Conservation (phyloP, 768 basidiomycete genomes). For the Lentinula detonsa region DNA sequence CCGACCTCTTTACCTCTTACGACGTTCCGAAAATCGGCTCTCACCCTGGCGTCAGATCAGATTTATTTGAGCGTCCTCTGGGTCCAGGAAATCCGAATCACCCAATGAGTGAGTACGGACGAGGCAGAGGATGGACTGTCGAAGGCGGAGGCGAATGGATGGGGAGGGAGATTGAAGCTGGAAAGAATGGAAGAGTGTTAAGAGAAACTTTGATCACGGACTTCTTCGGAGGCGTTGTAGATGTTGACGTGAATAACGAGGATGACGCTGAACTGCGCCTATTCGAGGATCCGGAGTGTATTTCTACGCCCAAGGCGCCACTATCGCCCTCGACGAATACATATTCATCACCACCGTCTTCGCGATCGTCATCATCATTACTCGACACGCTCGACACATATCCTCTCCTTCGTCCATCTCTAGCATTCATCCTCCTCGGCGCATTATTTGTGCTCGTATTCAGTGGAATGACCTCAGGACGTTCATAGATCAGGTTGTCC, state of each 20-base stretch:
- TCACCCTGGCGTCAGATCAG: conserved; percentile 82
- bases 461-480: neutral
- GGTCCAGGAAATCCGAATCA: conserved; percentile 15
- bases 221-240: conserved; percentile 62
- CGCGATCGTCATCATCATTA: neutral
- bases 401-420: neutral
- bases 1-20: conserved; percentile 80
- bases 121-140: neutral
- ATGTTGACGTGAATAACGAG: conserved; percentile 53
- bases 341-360: neutral
- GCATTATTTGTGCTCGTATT: neutral
- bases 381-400: neutral
- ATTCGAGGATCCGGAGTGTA: neutral
- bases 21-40: conserved; percentile 73
- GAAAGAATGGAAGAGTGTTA: neutral
- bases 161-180: neutral
- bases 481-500: neutral
- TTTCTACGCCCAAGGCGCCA: neutral
- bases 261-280: conserved; percentile 8
- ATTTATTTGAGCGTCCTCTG: conserved; percentile 70
- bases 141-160: conserved; percentile 1
- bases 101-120: neutral
- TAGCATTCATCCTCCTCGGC: neutral
- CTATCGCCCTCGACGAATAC: neutral
- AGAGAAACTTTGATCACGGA: conserved; percentile 50